These are phyloP conservation scores for Erythrophleum ivorense DNA, from an alignment of 331 rosid genomes.

Conservation along the genomic window DNA sequence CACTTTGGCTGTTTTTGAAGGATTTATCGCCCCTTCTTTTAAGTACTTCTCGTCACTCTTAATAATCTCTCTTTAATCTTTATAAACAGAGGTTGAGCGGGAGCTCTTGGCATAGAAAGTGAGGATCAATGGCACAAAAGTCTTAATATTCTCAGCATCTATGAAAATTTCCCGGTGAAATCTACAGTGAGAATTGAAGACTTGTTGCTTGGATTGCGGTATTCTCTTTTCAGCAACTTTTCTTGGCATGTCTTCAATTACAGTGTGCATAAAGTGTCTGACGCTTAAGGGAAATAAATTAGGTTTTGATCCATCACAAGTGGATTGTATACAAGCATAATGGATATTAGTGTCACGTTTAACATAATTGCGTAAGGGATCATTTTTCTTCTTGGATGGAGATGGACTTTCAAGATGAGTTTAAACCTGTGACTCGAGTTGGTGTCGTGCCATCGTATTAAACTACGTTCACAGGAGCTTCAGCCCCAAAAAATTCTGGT, in stretches of 20 bases:
- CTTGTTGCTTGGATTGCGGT: neutral
- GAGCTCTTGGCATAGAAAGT: neutral
- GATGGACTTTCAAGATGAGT: no score
- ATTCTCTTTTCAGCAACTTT: neutral
- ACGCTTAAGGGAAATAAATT: no score
- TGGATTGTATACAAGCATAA: no score
- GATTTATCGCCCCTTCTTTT: neutral
- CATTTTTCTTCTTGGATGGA: no score
- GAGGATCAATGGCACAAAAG: neutral
- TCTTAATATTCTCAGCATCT: neutral
- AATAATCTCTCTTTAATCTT: neutral
- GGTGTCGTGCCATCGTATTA: no score
- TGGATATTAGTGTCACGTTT: no score
- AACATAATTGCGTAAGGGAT: no score
- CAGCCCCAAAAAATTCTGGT: no score
- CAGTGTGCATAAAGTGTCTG: no score
- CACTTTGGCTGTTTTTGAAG: neutral
- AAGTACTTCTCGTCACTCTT: neutral
- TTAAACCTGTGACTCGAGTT: no score
- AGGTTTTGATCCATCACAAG: no score
- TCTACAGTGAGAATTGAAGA: neutral
- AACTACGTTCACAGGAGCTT: no score
- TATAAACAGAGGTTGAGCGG: constrained; percentile 1
- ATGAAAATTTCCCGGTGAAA: neutral
- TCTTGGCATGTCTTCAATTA: neutral